These are phyloP conservation scores for Annulohypoxylon stygium DNA, from an alignment of 495 filamentous ascomycete species.

Conservation along the genomic window DNA sequence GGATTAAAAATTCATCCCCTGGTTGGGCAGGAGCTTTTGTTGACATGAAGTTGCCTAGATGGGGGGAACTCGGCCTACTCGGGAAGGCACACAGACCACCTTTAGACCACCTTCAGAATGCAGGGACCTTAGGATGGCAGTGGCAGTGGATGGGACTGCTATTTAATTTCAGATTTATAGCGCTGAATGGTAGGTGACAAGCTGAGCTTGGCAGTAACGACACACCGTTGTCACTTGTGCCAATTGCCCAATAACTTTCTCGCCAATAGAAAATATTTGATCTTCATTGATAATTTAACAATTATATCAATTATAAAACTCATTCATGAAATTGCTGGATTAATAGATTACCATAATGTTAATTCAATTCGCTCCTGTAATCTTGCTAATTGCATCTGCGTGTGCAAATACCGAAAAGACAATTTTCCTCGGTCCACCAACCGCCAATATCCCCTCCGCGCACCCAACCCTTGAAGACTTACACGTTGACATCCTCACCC, in stretches of 20 bases:
- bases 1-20: conserved; percentile 52
- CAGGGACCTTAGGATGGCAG: conserved; percentile 21
- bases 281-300: conserved; percentile 35
- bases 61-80: conserved; percentile 26
- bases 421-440: conserved; percentile 82
- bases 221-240: not conserved
- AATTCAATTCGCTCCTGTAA: conserved; percentile 22
- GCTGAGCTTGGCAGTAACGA: conserved; percentile 21
- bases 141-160: not conserved
- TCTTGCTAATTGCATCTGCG: conserved; percentile 28
- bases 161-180: conserved; percentile 1
- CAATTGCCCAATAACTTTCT: conserved; percentile 28
- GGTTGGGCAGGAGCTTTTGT: conserved; percentile 41
- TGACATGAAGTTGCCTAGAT: conserved; percentile 44
- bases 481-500: conserved; percentile 73
- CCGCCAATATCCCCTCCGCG: conserved; percentile 64
- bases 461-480: conserved; percentile 74
- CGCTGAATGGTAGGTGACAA: conserved; percentile 12
- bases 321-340: conserved; percentile 3
- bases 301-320: not conserved
- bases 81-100: conserved; percentile 44
- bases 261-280: conserved; percentile 1
- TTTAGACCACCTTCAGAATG: conserved; percentile 6
- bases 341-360: conserved; percentile 28
- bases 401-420: conserved; percentile 88